Evolutionary conservation across 495 filamentous ascomycete species (phyloP), one percentile per base, ranked within the genome.

Genomic region (Neurospora intermedia): DNA sequence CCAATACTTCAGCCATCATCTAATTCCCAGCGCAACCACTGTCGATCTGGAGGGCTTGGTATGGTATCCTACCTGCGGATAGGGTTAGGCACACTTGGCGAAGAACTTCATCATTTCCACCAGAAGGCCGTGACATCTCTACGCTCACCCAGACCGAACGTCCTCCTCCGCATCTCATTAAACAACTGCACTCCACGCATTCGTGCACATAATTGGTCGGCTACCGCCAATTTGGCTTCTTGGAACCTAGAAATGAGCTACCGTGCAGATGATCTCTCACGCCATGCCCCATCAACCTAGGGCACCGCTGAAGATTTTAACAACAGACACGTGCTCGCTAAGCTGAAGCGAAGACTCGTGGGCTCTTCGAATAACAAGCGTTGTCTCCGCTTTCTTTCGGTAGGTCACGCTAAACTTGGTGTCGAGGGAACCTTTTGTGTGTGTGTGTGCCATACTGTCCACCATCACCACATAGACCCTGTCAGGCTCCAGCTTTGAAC

Each of bases 371-470:
- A 31, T 6, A 3, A 31, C 23, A 31, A 62, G 23, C 54, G 16
- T 62, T 3, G 2, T 0, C 54, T 15, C 1, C 54, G 9, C 54
- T 31, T 31, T 62, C 48, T 23, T 59, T 27, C 2, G 20, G 1
- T 0, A 62, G 3, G 0, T 16, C 11, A 31, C 54, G 1, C 23
- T 62, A 23, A 31, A 4, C 6, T 0, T 13, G 23, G 11, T 62
- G 54, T 62, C 13, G 23, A 62, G 8, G 27, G 8, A 6, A 16
- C 13, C 6, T 0, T 20, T 1, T 7, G 11, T 59, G 13, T 7
- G 0, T 8, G 0, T 59, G 13, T 7, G 0, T 8, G 0, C 3
- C 27, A 3, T 1, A 13, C 2, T 23, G 13, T 31, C 11, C 46
- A 48, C 23, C 23, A 38, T 38, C 35, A 15, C 2, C 11, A 27